Evolutionary conservation across 176 grass and related monocot genomes (phyloP), one percentile per base, ranked within the genome.

Genomic region (Lolium rigidum): DNA sequence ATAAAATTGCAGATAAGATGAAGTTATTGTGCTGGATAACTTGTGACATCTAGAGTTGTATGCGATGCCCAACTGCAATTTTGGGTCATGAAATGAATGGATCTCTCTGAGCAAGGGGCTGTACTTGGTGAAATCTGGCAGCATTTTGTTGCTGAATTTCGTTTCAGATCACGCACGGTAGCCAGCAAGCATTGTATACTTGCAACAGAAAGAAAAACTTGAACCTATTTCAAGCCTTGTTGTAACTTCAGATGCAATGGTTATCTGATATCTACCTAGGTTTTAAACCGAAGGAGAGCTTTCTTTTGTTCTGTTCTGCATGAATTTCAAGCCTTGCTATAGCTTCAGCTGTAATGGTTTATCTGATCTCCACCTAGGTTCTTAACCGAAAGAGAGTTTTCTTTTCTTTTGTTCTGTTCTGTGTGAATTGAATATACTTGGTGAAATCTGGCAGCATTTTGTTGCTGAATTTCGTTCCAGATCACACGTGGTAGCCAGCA

Each of bases 121-220:
- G 71, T 35, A 76, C 28, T 43, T 25, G 21, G 7, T 16, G 51
- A 73, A 71, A 57, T 22, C 5, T 47, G 71, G 44, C 9, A 61
- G 54, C 28, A 69, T 31, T 21, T 44, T 4, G 21, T 63, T 51
- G 26, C 51, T 18, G 38, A 7, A 20, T 22, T 76, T 76, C 44
- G 15, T 52, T 85, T 54, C 62, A 82, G 26, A 54, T 41, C 52
- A 18, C 20, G 28, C 62, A 35, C 5, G 20, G 14, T 43, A 73
- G 6, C 25, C 39, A 81, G 47, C 76, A 64, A 81, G 47, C 76
- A 64, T 84, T 87, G 85, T 87, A 83, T 31, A 59, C 70, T 7
- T 20, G 5, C 10, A 79, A 66, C 25, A 74, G 52, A 15, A 65
- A 1, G 31, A 2, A 37, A 22, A 68, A 67, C 66, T 10, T 39